These are phyloP conservation scores for Candida multigemmis DNA, from an alignment of 805 yeast genomes.

Conservation along the genomic window DNA sequence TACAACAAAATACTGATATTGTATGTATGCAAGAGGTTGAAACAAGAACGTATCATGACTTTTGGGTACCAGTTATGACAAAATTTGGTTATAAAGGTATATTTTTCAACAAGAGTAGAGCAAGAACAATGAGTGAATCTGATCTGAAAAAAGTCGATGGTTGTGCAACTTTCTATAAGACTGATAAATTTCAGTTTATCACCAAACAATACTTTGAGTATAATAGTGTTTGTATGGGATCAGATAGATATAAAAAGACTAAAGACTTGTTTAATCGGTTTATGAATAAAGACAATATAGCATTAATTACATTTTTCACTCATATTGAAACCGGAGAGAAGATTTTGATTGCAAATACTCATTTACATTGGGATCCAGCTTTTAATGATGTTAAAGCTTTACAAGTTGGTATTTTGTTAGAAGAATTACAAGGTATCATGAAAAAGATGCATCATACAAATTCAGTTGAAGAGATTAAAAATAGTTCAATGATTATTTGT, in stretches of 20 bases:
- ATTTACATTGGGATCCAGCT: conserved; percentile 97
- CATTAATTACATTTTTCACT: conserved; percentile 66
- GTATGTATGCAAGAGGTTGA: conserved; percentile 95
- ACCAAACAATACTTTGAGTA: conserved; percentile 76
- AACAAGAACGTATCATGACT: conserved; percentile 73
- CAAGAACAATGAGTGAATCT: conserved; percentile 74
- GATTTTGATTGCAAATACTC: conserved; percentile 78
- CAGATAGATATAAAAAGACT: conserved; percentile 82
- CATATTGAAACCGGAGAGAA: conserved; percentile 64
- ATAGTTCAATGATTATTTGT: conserved; percentile 73
- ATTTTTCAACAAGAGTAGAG: conserved; percentile 83
- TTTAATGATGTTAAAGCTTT: conserved; percentile 92
- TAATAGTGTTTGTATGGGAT: conserved; percentile 69
- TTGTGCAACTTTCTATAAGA: conserved; percentile 86
- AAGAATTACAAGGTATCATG: conserved; percentile 67
- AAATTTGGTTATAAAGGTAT: conserved; percentile 71
- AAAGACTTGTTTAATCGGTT: conserved; percentile 94
- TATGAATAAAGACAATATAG: conserved; percentile 92
- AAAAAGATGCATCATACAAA: conserved; percentile 39
- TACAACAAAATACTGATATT: conserved; percentile 60
- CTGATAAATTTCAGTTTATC: conserved; percentile 56
- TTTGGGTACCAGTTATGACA: conserved; percentile 70
- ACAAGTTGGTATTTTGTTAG: conserved; percentile 87
- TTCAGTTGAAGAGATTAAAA: conserved; percentile 42
- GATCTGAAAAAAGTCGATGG: conserved; percentile 94